A percentile compares a stretch with the other conserved stretches of the same genome.
These are phyloP conservation scores for Papiliotrema nemorosa DNA, from an alignment of 1,284 basidiomycete genomes.

Conservation along the genomic window DNA sequence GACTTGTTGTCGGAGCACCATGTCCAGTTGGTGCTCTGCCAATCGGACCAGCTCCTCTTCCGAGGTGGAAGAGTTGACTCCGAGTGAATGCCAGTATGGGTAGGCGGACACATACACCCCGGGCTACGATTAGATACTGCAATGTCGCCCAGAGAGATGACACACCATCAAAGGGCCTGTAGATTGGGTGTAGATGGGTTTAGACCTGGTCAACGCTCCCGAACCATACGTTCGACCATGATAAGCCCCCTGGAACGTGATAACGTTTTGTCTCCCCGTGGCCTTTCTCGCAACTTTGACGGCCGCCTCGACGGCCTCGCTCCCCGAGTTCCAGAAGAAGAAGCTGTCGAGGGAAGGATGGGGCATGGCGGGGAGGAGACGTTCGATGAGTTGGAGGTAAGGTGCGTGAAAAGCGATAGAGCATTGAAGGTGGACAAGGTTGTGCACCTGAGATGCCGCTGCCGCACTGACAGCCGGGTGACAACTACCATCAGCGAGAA, in stretches of 20 bases:
- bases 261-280: slow-evolving; percentile 81
- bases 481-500: slow-evolving; percentile 48
- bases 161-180: slow-evolving; percentile 70
- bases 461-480: slow-evolving; percentile 81
- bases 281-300: slow-evolving; percentile 61
- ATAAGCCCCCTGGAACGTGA: slow-evolving; percentile 82
- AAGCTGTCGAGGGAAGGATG: slow-evolving; percentile 59
- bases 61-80: slow-evolving; percentile 61
- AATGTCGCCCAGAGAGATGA: slow-evolving; percentile 2
- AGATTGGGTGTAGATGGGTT: slow-evolving; percentile 82
- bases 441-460: slow-evolving; percentile 77
- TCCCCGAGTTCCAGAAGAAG: slow-evolving; percentile 87
- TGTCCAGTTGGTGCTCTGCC: slow-evolving; percentile 75
- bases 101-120: slow-evolving; percentile 74
- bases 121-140: slow-evolving; percentile 46
- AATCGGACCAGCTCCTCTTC: slow-evolving; percentile 63
- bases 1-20: slow-evolving; percentile 79
- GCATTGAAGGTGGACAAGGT: slow-evolving; percentile 71
- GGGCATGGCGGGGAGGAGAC: slow-evolving; percentile 42
- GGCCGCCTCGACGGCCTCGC: slow-evolving; percentile 44
- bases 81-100: slow-evolving; percentile 91
- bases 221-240: slow-evolving; percentile 86
- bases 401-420: slow-evolving; percentile 60
- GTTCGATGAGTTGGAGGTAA: slow-evolving; percentile 65
- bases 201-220: slow-evolving; percentile 78